Conservation (phyloP, 305 asterid genomes). For the Nicotiana rustica region DNA sequence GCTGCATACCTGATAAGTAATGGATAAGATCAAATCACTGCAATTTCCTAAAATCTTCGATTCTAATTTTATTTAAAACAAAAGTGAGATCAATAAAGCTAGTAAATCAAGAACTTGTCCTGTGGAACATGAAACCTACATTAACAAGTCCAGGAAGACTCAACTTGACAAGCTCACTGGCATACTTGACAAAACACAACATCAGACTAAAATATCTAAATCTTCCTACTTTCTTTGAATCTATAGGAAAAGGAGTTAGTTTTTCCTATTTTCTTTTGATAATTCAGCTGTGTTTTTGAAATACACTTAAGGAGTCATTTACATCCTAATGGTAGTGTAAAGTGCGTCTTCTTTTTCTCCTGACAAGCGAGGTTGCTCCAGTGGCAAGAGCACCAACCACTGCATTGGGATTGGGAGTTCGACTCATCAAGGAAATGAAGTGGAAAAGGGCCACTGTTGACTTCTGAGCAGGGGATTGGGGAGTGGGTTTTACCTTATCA, state of each 20-base stretch:
- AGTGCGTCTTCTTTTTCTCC: not conserved
- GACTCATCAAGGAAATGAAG: not conserved
- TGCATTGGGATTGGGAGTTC: not conserved
- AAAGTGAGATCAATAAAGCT: conserved; percentile 2
- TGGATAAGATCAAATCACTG: conserved; percentile 33
- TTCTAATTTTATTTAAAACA: not conserved
- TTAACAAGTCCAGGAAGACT: conserved; percentile 24
- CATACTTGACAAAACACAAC: conserved; percentile 23
- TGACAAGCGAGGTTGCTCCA: not conserved
- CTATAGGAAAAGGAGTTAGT: not conserved
- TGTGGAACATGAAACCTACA: conserved; percentile 1
- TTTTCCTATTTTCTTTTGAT: not conserved
- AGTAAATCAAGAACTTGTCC: not conserved
- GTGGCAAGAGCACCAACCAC: not conserved
- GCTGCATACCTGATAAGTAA: conserved; percentile 81
- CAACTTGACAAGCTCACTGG: not conserved
- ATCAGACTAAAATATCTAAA: not conserved
- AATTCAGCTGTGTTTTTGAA: not conserved
- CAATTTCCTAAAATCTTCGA: not conserved
- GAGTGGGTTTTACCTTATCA: not conserved
- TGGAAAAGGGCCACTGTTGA: not conserved
- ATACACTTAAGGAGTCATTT: not conserved
- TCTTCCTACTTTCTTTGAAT: not conserved
- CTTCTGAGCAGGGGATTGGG: not conserved
- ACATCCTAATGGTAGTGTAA: not conserved